These are phyloP conservation scores for Thalia dealbata DNA, from an alignment of 176 grass and related monocot genomes.

Conservation along the genomic window DNA sequence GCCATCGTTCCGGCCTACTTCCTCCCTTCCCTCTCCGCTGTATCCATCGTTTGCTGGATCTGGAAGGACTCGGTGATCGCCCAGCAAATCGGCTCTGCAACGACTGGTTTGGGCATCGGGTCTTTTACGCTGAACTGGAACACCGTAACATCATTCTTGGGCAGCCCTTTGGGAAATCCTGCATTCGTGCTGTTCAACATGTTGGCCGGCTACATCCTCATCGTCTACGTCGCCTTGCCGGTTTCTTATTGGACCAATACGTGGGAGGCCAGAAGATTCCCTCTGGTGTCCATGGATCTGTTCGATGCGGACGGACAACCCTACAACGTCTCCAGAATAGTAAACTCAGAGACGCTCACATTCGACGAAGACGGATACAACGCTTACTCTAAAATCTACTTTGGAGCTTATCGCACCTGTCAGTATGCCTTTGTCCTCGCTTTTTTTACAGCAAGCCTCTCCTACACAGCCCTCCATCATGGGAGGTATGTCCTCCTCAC, in stretches of 20 bases:
- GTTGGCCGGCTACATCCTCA: background rate
- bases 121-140: background rate
- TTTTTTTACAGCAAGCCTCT: background rate
- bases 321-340: background rate
- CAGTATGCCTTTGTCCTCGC: background rate
- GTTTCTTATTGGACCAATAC: slow-evolving; percentile 22
- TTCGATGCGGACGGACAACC: background rate
- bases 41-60: background rate
- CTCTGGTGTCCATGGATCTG: slow-evolving; percentile 9
- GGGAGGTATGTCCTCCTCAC: slow-evolving; percentile 2
- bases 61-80: background rate
- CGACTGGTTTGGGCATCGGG: slow-evolving; percentile 11
- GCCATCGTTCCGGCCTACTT: slow-evolving; percentile 8
- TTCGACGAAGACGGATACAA: background rate
- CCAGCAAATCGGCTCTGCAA: slow-evolving; percentile 15
- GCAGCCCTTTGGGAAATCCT: background rate
- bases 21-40: background rate
- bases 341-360: background rate
- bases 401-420: background rate
- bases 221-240: background rate
- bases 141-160: background rate
- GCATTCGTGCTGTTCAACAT: background rate
- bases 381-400: background rate
- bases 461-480: background rate
- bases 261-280: slow-evolving; percentile 27